Percentiles rank a stretch among this genome's conserved stretches.
Conservation (phyloP, 2,329 filamentous ascomycete genomes). For the Biscogniauxia mediterranea region DNA sequence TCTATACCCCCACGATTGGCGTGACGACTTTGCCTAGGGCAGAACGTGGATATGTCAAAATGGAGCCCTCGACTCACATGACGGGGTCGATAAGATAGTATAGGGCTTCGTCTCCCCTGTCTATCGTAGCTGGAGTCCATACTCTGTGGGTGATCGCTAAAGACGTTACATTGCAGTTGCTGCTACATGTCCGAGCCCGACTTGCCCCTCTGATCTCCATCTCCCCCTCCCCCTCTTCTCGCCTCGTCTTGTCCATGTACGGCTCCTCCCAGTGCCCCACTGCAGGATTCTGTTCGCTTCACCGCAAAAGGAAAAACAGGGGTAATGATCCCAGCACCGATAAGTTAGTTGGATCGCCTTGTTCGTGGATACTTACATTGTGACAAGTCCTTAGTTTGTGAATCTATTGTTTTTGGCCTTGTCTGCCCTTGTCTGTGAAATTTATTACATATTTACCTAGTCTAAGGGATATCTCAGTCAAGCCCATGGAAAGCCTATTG, state of each 20-base stretch:
- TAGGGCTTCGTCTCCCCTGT: not conserved
- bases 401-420: not conserved
- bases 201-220: no score
- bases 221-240: no score
- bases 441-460: no score
- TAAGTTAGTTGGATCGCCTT: not conserved
- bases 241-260: not conserved
- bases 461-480: no score
- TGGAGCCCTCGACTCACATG: not conserved
- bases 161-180: not conserved
- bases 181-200: not conserved
- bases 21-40: not conserved
- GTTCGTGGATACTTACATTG: not conserved
- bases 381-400: not conserved
- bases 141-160: not conserved
- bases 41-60: not conserved
- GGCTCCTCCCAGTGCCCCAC: not conserved
- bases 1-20: not conserved
- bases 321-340: not conserved
- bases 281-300: not conserved
- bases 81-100: not conserved
- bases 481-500: no score
- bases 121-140: not conserved
- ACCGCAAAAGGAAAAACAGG: not conserved
- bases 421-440: no score